phyloP scores from a whole-genome alignment of 768 basidiomycete genomes.

The Calvatia gigantea region DNA sequence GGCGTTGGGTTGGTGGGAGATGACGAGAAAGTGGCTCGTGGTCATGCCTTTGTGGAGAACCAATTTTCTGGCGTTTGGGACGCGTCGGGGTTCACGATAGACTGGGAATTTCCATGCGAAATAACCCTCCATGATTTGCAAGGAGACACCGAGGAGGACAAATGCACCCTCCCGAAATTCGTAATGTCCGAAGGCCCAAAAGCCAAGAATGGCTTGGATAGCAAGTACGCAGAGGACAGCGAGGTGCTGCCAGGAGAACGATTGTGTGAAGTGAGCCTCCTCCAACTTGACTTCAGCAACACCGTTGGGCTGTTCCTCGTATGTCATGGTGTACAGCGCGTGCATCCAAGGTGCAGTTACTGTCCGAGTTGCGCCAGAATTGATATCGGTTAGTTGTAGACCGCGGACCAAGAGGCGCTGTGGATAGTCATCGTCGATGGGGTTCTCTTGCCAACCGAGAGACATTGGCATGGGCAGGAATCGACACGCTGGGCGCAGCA shows the following conservation, averaged over 20 bases:
- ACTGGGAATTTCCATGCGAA: neutral
- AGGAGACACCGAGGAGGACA: neutral
- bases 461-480: constrained; percentile 11
- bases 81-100: neutral
- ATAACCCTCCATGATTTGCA: constrained; percentile 10
- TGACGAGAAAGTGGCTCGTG: constrained; percentile 5
- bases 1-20: neutral
- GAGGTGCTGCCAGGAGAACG: constrained; percentile 5
- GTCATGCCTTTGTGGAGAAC: constrained; percentile 11
- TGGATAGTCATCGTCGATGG: constrained; percentile 10
- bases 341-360: constrained; percentile 12
- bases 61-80: neutral
- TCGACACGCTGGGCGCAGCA: constrained; percentile 8
- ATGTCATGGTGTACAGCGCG: constrained; percentile 5
- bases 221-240: neutral
- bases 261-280: constrained; percentile 2
- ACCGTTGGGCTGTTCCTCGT: neutral
- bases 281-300: constrained; percentile 3
- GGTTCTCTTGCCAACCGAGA: constrained; percentile 10
- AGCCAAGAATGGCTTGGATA: neutral
- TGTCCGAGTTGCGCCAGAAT: constrained; percentile 3
- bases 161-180: neutral
- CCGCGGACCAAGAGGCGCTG: constrained; percentile 4
- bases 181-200: neutral
- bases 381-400: constrained; percentile 4